Conservation (phyloP, 768 basidiomycete species). For the Trametes gibbosa region DNA sequence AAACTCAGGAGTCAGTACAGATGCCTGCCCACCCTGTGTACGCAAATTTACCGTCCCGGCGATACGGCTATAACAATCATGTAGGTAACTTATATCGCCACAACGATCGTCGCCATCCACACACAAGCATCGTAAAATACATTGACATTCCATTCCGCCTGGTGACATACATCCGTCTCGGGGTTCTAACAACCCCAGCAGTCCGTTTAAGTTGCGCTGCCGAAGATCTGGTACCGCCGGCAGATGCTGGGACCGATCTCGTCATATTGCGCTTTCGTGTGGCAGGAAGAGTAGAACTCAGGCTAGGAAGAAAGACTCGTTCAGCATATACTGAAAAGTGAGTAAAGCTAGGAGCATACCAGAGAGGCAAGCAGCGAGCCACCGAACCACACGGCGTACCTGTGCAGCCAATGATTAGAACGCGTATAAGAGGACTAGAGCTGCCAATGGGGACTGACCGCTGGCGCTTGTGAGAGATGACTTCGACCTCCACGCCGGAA, state of each 20-base stretch:
- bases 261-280: slow-evolving; percentile 93
- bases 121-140: slow-evolving; percentile 13
- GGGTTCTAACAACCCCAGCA: not conserved
- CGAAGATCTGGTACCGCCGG: slow-evolving; percentile 91
- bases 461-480: slow-evolving; percentile 97
- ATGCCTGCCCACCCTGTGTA: too few species aligned
- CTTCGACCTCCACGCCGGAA: slow-evolving; percentile 95
- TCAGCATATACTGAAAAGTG: not conserved
- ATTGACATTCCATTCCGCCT: slow-evolving; percentile 14
- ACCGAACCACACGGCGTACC: slow-evolving; percentile 97
- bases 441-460: slow-evolving; percentile 43
- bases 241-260: slow-evolving; percentile 91
- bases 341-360: slow-evolving; percentile 44
- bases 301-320: slow-evolving; percentile 48
- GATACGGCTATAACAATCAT: too few species aligned
- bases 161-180: slow-evolving; percentile 12
- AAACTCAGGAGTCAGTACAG: too few species aligned
- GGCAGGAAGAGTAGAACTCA: slow-evolving; percentile 93
- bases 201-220: slow-evolving; percentile 65
- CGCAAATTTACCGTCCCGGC: too few species aligned
- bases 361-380: slow-evolving; percentile 92
- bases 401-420: slow-evolving; percentile 25
- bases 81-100: too few species aligned
- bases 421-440: not conserved
- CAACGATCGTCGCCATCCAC: not conserved